phyloP scores from a whole-genome alignment of 495 filamentous ascomycete species.

The Trichoderma reesei region DNA sequence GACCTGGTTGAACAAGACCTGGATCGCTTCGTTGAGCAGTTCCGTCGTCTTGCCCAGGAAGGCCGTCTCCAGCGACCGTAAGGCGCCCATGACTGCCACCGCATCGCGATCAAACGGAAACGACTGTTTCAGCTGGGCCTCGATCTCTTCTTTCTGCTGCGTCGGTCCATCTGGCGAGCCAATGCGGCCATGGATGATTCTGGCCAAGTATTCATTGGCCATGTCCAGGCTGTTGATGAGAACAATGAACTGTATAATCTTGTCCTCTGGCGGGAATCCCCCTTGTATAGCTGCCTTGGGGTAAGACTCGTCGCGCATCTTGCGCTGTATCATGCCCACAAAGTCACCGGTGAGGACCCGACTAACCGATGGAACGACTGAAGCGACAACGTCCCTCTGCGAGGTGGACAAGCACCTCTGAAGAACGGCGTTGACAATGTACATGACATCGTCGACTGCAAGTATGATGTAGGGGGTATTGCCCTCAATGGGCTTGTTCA shows the following conservation, averaged over 20 bases:
- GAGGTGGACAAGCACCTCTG: conserved; percentile 78
- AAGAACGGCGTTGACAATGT: conserved; percentile 88
- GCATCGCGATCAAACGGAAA: conserved; percentile 76
- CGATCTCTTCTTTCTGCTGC: not conserved
- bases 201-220: conserved; percentile 75
- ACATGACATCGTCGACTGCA: conserved; percentile 98
- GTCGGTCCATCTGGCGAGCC: conserved; percentile 13
- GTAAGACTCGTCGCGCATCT: conserved; percentile 93
- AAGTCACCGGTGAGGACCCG: conserved; percentile 89
- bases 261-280: conserved; percentile 70
- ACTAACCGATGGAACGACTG: conserved; percentile 68
- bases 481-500: conserved; percentile 51
- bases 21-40: conserved; percentile 69
- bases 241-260: conserved; percentile 75
- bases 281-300: conserved; percentile 66
- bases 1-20: conserved; percentile 79
- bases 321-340: conserved; percentile 91
- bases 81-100: conserved; percentile 50
- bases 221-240: conserved; percentile 93
- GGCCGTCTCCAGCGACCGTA: conserved; percentile 56
- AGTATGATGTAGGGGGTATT: conserved; percentile 89
- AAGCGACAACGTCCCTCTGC: conserved; percentile 61
- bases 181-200: conserved; percentile 65
- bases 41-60: conserved; percentile 72
- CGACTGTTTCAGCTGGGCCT: conserved; percentile 39